Conservation (phyloP, 2,329 filamentous ascomycete species). For the Nothophaeocryptopus gaeumannii region DNA sequence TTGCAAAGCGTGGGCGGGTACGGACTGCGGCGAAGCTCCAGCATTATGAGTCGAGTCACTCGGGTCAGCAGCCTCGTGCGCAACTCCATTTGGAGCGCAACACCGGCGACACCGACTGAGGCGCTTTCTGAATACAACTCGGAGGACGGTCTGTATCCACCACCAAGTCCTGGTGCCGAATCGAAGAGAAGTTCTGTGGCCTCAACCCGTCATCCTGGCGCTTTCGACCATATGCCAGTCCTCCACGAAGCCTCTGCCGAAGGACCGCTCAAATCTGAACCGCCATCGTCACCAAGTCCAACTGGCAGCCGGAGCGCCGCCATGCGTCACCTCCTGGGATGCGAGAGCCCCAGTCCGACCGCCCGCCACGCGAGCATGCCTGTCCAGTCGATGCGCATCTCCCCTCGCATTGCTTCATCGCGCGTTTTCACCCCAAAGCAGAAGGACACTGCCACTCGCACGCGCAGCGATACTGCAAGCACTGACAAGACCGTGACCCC, state of each 20-base stretch:
- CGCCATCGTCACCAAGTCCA: too few relatives aligned
- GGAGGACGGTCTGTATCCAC: background rate
- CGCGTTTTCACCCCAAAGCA: too few relatives aligned
- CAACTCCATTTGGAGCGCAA: conserved; percentile 9
- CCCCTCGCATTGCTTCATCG: background rate
- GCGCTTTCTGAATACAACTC: background rate
- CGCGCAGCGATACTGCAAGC: background rate
- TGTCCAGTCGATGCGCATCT: conserved; percentile 4
- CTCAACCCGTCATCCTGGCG: conserved; percentile 4
- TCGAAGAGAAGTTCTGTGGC: too few relatives aligned
- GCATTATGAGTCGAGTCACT: conserved; percentile 12
- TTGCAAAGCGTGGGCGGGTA: conserved; percentile 13
- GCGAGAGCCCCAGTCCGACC: conserved; percentile 1
- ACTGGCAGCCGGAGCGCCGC: too few relatives aligned
- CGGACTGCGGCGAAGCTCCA: conserved; percentile 17
- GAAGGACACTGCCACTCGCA: background rate
- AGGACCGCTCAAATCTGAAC: background rate
- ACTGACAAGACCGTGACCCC: background rate
- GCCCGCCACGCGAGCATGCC: conserved; percentile 11
- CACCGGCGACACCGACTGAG: conserved; percentile 1
- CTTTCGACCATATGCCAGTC: conserved; percentile 9
- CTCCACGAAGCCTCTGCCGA: conserved; percentile 20
- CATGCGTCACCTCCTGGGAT: too few relatives aligned
- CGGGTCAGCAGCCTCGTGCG: conserved; percentile 11
- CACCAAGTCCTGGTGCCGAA: background rate